Evolutionary conservation across 306 rosid species (phyloP), one percentile per base, ranked within the genome.

Genomic region (Prunus mira): DNA sequence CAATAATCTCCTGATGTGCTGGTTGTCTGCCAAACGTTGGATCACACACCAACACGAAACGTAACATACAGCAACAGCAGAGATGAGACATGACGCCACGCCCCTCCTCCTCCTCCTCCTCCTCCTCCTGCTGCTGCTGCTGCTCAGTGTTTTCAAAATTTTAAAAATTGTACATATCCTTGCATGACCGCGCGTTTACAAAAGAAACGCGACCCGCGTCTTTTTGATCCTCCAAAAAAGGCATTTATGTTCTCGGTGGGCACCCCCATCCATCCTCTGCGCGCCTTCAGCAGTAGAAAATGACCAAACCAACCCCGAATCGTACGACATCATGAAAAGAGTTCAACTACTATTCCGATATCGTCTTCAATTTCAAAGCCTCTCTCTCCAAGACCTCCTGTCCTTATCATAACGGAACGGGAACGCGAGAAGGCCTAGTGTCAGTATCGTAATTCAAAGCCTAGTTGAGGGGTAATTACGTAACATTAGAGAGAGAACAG

Each of bases 401-500:
- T 54, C 61, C 74, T 51, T 27, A 7, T 24, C 58, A 19, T 69
- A 58, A 32, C 17, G 14, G 30, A 43, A 64, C 25, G 58, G 71
- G 63, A 12, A 71, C 5, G n/a, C 74, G 51, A 38, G 52, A 63
- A 52, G 17, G 7, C 58, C 11, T 1, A 47, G 43, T 38, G 43
- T 38, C 43, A 38, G 25, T 4, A 11, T 25, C 77, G 69, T 67
- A 38, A 62, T 69, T 75, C 20, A 11, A 72, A 3, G 43, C 20
- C n/a, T 8, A n/a, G n/a, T 0, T 0, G 0, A 74, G 72, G 89
- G 89, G 74, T 11, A 88, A 2, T 51, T 38, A 0, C 11, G 88
- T 79, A 79, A 84, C 25, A 63, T 2, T 30, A n/a, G n/a, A 3
- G 3, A 68, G 4, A 60, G 49, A 50, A 41, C 56, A 63, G 69